These are phyloP conservation scores for Phialemonium atrogriseum DNA, from an alignment of 2,329 filamentous ascomycete species.

Conservation along the genomic window DNA sequence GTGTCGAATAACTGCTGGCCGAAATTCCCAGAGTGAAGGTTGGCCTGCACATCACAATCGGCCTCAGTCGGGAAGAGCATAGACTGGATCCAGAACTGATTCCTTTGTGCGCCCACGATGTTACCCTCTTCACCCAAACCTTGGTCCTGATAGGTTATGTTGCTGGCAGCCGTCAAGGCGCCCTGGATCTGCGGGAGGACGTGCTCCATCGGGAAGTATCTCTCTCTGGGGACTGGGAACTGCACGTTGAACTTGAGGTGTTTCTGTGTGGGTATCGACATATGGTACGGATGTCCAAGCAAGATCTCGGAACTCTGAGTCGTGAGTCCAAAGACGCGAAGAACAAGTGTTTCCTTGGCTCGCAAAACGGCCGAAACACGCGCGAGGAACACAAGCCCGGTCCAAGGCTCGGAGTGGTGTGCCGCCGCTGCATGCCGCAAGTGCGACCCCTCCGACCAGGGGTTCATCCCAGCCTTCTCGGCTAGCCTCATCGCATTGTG, in stretches of 20 bases:
- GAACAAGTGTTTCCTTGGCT: conserved; percentile 8
- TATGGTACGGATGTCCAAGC: neutral
- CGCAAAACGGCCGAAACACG: conserved; percentile 13
- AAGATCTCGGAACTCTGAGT: conserved; percentile 1
- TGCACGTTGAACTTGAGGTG: conserved; percentile 12
- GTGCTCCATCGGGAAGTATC: conserved; percentile 7
- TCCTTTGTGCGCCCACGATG: neutral
- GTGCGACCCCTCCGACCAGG: no score
- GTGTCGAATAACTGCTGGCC: conserved; percentile 8
- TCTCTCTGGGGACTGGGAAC: conserved; percentile 8
- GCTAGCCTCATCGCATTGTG: no score
- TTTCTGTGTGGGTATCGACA: neutral
- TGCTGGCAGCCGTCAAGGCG: conserved; percentile 5
- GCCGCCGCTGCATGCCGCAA: neutral
- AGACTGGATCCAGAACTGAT: conserved; percentile 11
- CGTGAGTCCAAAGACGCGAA: conserved; percentile 10
- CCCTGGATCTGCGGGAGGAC: conserved; percentile 9
- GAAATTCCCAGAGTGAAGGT: conserved; percentile 8
- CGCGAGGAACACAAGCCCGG: conserved; percentile 9
- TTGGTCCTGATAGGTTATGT: conserved; percentile 1
- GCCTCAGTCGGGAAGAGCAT: conserved; percentile 14
- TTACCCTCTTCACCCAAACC: neutral
- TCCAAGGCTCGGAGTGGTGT: conserved; percentile 8
- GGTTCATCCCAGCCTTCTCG: no score
- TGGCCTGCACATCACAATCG: conserved; percentile 12